Base-by-base conservation (phyloP, 1,139 yeast species). In the Nematodospora anomalae region DNA sequence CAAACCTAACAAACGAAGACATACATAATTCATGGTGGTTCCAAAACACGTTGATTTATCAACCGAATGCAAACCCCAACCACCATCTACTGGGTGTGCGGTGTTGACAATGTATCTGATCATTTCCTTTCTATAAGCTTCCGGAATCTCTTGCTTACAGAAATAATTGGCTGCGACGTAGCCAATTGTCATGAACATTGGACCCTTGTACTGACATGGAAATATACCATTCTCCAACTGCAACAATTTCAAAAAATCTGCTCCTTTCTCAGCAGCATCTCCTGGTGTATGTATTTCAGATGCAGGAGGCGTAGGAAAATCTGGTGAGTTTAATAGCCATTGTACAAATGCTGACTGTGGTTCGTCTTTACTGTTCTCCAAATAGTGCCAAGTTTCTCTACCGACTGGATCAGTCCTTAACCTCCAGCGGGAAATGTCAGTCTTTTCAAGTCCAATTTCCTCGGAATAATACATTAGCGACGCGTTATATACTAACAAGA, bases 21-120 rank as follows among this genome's bases (percentile, higher is more conserved):
- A 66, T 6, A 92, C 83, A 58, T 94, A 94, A 60, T 89, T 89
- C 53, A 92, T 76, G 1, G 89, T 72, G 2, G 99, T 94, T 4
- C 99, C 98, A 58, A 89, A 90, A 48, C 94, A 94, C 0, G 98
- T 94, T 6, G 95, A 83, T 57, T 90, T 92, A 55, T 92, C 98
- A 33, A 79, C 81, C 3, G 89, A 78, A 55, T 92, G 97, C 35
- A 94, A 71, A 0, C 97, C 98, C 98, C 99, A 94, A 1, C 98
- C 99, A n/a, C 99, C 99, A 60, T 94, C 99, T 0, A 89, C 96
- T 0, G 97, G 97, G 56, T 92, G 96, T 0, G 97, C 83, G 1
- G 87, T 76, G 55, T 94, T 94, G 13, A 88, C 88, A 15, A 92
- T 64, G 54, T 89, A 92, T 38, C 97, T 71, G 26, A 84, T 79